phyloP scores from a whole-genome alignment of 306 rosid genomes.

The Hippophae gyantsensis region DNA sequence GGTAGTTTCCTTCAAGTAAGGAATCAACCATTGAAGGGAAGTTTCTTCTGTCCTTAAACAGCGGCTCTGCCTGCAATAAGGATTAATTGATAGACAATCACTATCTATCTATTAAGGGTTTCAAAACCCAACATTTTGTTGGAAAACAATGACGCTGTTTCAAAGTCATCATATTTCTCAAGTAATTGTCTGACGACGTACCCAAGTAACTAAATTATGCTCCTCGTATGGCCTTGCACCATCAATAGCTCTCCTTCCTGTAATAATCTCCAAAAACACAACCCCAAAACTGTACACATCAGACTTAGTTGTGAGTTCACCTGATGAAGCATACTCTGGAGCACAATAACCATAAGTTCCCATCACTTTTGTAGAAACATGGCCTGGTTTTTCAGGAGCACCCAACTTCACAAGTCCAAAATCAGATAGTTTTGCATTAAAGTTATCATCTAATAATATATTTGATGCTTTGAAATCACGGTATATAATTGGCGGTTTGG shows the following conservation, averaged over 20 bases:
- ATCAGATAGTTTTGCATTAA: slow-evolving; percentile 57
- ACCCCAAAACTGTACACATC: slow-evolving; percentile 71
- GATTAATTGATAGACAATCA: slow-evolving; percentile 4
- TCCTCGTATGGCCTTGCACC: slow-evolving; percentile 24
- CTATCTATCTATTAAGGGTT: neutral
- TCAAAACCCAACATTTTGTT: too few species aligned
- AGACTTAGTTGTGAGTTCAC: slow-evolving; percentile 38
- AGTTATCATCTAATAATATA: slow-evolving; percentile 45
- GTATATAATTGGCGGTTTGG: slow-evolving; percentile 47
- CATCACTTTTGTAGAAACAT: slow-evolving; percentile 51
- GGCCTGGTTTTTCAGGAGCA: slow-evolving; percentile 32
- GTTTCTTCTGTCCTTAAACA: slow-evolving; percentile 40
- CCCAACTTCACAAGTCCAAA: slow-evolving; percentile 69
- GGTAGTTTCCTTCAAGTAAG: slow-evolving; percentile 36
- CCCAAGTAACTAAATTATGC: slow-evolving; percentile 63
- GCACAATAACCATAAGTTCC: slow-evolving; percentile 78
- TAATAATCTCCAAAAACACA: slow-evolving; percentile 56
- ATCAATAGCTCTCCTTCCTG: slow-evolving; percentile 55
- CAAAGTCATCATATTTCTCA: too few species aligned
- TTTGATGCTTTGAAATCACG: slow-evolving; percentile 62
- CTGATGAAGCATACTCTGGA: slow-evolving; percentile 56
- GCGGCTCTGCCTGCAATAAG: slow-evolving; percentile 52
- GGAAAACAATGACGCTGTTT: too few species aligned
- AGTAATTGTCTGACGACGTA: slow-evolving; percentile 11
- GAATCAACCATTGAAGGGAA: slow-evolving; percentile 52